phyloP scores from a whole-genome alignment of 257 asterid species.

The Linderniella brevidens region DNA sequence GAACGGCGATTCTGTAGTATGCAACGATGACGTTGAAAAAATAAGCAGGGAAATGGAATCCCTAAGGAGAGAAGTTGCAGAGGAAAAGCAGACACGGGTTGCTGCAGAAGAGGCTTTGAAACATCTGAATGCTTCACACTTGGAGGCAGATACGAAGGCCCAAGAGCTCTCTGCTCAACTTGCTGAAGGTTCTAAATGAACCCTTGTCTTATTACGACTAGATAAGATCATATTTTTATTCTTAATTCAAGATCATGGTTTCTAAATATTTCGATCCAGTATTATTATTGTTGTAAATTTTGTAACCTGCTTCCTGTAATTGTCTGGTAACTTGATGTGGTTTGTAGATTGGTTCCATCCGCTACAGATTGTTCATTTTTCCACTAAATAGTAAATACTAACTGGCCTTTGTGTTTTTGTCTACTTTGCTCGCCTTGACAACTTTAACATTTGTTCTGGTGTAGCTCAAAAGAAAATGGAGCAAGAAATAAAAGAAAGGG shows the following conservation, averaged over 20 bases:
- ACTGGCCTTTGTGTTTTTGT: neutral
- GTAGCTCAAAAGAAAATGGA: slow-evolving; percentile 90
- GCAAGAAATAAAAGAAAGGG: slow-evolving; percentile 79
- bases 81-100: slow-evolving; percentile 67
- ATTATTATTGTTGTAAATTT: too few species aligned
- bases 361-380: too few species aligned
- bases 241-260: too few species aligned
- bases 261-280: too few species aligned
- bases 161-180: slow-evolving; percentile 64
- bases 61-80: slow-evolving; percentile 49
- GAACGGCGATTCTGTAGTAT: slow-evolving; percentile 15
- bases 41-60: slow-evolving; percentile 48
- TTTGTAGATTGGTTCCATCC: too few species aligned
- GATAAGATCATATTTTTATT: too few species aligned
- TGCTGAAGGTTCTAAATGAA: slow-evolving; percentile 61
- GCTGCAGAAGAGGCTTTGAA: slow-evolving; percentile 92
- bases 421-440: slow-evolving; percentile 16
- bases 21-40: slow-evolving; percentile 18
- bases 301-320: too few species aligned
- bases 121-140: slow-evolving; percentile 56
- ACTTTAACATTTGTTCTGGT: slow-evolving; percentile 17
- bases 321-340: too few species aligned
- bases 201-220: slow-evolving; percentile 5
- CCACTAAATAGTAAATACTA: neutral
- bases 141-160: slow-evolving; percentile 65